phyloP scores from a whole-genome alignment of 2,329 filamentous ascomycete genomes.

The Thermothelomyces thermophilus region DNA sequence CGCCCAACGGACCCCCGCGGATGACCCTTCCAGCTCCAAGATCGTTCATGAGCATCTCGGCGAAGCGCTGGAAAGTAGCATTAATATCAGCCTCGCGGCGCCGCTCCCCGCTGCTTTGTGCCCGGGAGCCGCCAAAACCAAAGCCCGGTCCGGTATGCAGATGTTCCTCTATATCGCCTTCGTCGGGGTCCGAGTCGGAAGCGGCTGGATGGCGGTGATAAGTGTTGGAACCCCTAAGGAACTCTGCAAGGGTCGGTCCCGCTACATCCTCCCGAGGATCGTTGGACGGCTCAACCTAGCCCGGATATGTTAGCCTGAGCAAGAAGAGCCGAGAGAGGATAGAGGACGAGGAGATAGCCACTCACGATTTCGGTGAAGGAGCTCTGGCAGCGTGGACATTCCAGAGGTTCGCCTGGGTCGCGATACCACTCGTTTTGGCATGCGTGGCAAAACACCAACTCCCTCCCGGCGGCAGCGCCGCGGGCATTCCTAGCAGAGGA shows the following conservation, averaged over 20 bases:
- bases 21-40: slow-evolving; percentile 26
- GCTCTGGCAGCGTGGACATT: slow-evolving; percentile 69
- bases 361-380: slow-evolving; percentile 84
- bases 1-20: background rate
- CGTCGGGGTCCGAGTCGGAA: slow-evolving; percentile 52
- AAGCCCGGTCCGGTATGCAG: slow-evolving; percentile 23
- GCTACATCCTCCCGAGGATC: slow-evolving; percentile 50
- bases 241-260: slow-evolving; percentile 11
- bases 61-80: slow-evolving; percentile 37
- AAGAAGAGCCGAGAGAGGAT: background rate
- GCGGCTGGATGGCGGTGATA: slow-evolving; percentile 26
- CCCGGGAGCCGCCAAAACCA: background rate
- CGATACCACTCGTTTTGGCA: slow-evolving; percentile 78
- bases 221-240: slow-evolving; percentile 3
- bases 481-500: slow-evolving; percentile 34
- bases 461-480: slow-evolving; percentile 46
- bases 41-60: slow-evolving; percentile 37
- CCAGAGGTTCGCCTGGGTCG: slow-evolving; percentile 54
- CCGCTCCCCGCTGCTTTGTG: too few relatives aligned
- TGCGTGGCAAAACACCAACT: slow-evolving; percentile 79
- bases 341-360: slow-evolving; percentile 16
- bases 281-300: slow-evolving; percentile 47
- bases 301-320: slow-evolving; percentile 16
- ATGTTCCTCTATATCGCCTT: slow-evolving; percentile 52
- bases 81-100: slow-evolving; percentile 24